Evolutionary conservation across 225 moss, liverwort and hornwort species (phyloP).

Genomic region (Polytrichum formosum): DNA sequence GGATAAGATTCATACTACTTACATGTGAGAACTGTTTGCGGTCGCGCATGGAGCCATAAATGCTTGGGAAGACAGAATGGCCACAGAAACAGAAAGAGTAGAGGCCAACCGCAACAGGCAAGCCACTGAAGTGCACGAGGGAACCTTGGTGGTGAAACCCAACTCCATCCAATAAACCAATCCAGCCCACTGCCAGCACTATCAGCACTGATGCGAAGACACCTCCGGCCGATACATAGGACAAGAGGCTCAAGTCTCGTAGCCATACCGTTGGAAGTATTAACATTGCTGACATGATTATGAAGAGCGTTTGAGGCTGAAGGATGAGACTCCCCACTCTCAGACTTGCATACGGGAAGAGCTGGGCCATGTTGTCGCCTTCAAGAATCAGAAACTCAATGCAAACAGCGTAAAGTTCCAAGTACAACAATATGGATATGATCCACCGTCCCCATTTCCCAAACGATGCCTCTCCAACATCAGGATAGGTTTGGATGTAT

Average conservation of each 20-base stretch:
- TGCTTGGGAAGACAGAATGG: conserved; percentile 91
- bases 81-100: conserved; percentile 95
- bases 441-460: conserved; percentile 66
- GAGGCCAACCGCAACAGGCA: conserved; percentile 78
- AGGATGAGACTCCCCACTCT: conserved; percentile 31
- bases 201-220: conserved; percentile 67
- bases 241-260: conserved; percentile 69
- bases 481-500: conserved; percentile 60
- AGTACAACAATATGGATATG: conserved; percentile 56
- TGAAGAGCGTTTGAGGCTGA: conserved; percentile 48
- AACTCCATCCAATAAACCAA: conserved; percentile 77
- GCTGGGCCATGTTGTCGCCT: conserved; percentile 82
- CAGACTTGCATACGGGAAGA: conserved; percentile 55
- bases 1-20: conserved; percentile 6
- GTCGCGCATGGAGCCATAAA: conserved; percentile 77
- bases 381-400: conserved; percentile 86
- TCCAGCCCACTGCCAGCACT: conserved; percentile 72
- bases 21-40: conserved; percentile 71
- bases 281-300: conserved; percentile 54
- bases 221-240: conserved; percentile 82
- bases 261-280: conserved; percentile 89
- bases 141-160: conserved; percentile 73
- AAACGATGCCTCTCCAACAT: conserved; percentile 80
- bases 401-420: conserved; percentile 84
- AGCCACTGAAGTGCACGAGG: conserved; percentile 54